Evolutionary conservation across 345 rosid genomes (phyloP).

Genomic region (Gossypium raimondii): DNA sequence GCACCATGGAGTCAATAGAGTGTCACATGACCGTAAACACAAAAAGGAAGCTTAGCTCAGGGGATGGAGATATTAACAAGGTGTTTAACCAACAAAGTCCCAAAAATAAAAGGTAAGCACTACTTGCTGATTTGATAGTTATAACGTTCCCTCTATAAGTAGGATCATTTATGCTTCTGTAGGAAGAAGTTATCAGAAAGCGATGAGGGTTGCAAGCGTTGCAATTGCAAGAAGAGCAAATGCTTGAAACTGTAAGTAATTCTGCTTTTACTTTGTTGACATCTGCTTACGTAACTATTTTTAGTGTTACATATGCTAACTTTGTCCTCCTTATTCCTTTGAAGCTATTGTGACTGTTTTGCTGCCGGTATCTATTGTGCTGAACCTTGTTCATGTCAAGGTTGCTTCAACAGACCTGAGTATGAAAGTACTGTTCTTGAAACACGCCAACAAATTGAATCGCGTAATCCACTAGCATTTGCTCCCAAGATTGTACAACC

Average conservation of each 20-base stretch:
- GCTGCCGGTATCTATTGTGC: conserved; percentile 55
- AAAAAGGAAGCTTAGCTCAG: conserved; percentile 33
- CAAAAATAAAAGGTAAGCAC: conserved; percentile 39
- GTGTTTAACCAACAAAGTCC: conserved; percentile 36
- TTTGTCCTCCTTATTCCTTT: neutral
- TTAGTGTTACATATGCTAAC: neutral
- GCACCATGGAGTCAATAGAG: conserved; percentile 21
- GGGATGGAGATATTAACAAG: conserved; percentile 32
- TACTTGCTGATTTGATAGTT: conserved; percentile 2
- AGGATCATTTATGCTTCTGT: conserved; percentile 8
- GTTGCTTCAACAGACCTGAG: conserved; percentile 56
- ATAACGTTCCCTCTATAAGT: neutral
- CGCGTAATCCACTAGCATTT: conserved; percentile 57
- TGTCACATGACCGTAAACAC: conserved; percentile 25
- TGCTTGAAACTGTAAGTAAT: conserved; percentile 63
- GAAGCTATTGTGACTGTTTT: conserved; percentile 71
- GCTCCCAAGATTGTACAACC: conserved; percentile 49
- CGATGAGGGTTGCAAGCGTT: conserved; percentile 50
- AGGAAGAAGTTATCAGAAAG: conserved; percentile 41
- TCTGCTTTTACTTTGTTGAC: neutral
- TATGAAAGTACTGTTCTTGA: conserved; percentile 47
- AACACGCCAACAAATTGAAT: conserved; percentile 46
- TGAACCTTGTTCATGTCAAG: conserved; percentile 55
- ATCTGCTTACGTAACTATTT: neutral
- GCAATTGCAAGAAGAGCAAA: conserved; percentile 54